A percentile compares a stretch with the other conserved stretches of the same genome.
phyloP scores from a whole-genome alignment of 2,329 filamentous ascomycete genomes.

The Penicillium glabrum region DNA sequence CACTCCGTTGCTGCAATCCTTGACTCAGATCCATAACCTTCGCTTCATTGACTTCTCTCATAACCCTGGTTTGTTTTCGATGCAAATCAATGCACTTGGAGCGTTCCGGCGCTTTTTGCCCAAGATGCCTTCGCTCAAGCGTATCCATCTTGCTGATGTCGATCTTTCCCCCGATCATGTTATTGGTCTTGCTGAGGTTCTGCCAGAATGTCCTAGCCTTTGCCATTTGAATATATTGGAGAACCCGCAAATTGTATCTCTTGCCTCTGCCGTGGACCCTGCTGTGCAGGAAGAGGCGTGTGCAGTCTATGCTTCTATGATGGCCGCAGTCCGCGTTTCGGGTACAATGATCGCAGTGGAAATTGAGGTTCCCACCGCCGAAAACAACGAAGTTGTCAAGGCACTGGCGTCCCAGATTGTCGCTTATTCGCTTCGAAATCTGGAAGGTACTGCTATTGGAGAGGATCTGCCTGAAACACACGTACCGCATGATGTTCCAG shows the following conservation, averaged over 20 bases:
- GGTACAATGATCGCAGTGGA: conserved; percentile 84
- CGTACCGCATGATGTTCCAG: conserved; percentile 52
- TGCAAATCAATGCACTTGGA: conserved; percentile 69
- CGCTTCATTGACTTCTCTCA: conserved; percentile 91
- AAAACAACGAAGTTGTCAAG: conserved; percentile 66
- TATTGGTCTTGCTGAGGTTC: conserved; percentile 84
- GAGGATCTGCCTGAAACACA: conserved; percentile 52
- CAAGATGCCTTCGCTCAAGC: conserved; percentile 72
- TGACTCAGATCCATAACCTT: conserved; percentile 70
- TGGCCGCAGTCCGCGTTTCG: conserved; percentile 83
- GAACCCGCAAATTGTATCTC: conserved; percentile 62
- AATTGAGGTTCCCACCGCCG: conserved; percentile 78
- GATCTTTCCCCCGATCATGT: conserved; percentile 82
- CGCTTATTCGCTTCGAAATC: conserved; percentile 76
- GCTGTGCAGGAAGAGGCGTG: conserved; percentile 88
- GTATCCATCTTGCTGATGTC: conserved; percentile 84
- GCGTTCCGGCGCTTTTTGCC: conserved; percentile 82
- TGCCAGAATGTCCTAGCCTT: conserved; percentile 77
- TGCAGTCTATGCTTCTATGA: conserved; percentile 85
- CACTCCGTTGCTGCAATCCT: conserved; percentile 70
- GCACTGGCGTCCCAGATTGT: conserved; percentile 20
- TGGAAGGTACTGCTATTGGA: conserved; percentile 73
- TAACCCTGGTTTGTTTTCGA: conserved; percentile 76
- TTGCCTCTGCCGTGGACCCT: conserved; percentile 77
- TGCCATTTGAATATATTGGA: conserved; percentile 86